Evolutionary conservation across 1,284 basidiomycete species (phyloP), one percentile per base, ranked within the genome.

Genomic region (Rhizopogon parksii): DNA sequence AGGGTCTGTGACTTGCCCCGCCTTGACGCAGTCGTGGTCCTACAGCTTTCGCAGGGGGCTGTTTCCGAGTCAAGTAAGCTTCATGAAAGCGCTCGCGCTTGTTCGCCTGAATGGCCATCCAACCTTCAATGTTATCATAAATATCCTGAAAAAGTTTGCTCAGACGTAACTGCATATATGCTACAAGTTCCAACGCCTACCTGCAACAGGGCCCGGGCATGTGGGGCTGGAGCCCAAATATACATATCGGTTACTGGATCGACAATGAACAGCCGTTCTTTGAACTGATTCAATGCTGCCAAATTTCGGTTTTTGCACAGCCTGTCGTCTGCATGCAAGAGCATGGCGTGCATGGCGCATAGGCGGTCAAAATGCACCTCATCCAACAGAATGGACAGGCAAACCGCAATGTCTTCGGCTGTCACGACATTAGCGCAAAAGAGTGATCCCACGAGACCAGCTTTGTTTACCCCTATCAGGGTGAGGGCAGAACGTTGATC

Each of bases 381-480:
- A 12, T 55, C 51, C 14, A 50, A 17, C 0, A 70, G 52, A 8
- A 60, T 39, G 15, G 48, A 48, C 37, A 72, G 40, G 51, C 68
- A 70, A 6, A 54, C 15, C 25, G 61, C 53, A 36, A 68, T 45
- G 35, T 72, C 70, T 30, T 45, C 55, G 1, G 56, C 60, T 1
- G 36, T 47, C 35, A 54, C 36, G 38, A 70, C 46, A 14, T 51
- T 57, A 14, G 53, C 56, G 17, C 51, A 52, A 46, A 61, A 71
- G 34, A 71, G 50, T 17, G 67, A 58, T 5, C 68, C 68, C 21
- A 70, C 48, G 46, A 70, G 57, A 12, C 57, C 60, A 11, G 68
- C 64, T 17, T 65, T 59, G 27, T 68, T 64, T n/a, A 69, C 53
- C 4, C 59, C 56, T 24, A 54, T 46, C 17, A 56, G 49, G 0